phyloP scores from a whole-genome alignment of 805 yeast species.

The Grigorovia transvaalensis region DNA sequence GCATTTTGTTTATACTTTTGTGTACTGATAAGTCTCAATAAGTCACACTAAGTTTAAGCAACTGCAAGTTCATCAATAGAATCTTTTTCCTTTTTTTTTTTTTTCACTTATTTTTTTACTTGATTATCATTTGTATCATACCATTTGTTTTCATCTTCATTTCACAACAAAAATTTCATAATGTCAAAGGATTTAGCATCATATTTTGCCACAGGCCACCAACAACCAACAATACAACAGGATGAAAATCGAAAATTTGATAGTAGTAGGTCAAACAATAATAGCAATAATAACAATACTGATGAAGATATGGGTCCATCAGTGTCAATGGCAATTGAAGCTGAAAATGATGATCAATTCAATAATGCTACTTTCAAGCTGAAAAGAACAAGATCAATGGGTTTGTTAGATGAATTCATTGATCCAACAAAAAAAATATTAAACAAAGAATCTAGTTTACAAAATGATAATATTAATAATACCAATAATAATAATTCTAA shows the following conservation, averaged over 20 bases:
- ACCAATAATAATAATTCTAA: not conserved
- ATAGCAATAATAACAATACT: slow-evolving; percentile 2
- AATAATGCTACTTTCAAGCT: slow-evolving; percentile 59
- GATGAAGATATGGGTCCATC: slow-evolving; percentile 31
- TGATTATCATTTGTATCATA: not conserved
- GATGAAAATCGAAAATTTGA: not conserved
- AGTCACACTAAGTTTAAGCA: no score
- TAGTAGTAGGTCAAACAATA: no score
- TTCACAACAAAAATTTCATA: not conserved
- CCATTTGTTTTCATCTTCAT: not conserved
- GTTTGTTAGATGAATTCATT: slow-evolving; percentile 62
- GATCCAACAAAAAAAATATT: slow-evolving; percentile 35
- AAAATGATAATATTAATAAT: slow-evolving; percentile 16
- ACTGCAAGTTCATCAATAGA: no score
- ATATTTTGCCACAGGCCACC: slow-evolving; percentile 14
- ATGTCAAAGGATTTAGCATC: slow-evolving; percentile 24
- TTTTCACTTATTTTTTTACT: not conserved
- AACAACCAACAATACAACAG: not conserved
- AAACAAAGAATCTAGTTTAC: slow-evolving; percentile 10
- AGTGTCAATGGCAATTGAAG: slow-evolving; percentile 49
- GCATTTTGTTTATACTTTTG: no score
- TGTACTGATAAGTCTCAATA: no score
- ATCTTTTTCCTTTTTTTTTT: not conserved
- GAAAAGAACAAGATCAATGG: slow-evolving; percentile 76
- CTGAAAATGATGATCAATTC: slow-evolving; percentile 61